Evolutionary conservation across 2,329 filamentous ascomycete genomes (phyloP).

Genomic region (Diplodia corticola): DNA sequence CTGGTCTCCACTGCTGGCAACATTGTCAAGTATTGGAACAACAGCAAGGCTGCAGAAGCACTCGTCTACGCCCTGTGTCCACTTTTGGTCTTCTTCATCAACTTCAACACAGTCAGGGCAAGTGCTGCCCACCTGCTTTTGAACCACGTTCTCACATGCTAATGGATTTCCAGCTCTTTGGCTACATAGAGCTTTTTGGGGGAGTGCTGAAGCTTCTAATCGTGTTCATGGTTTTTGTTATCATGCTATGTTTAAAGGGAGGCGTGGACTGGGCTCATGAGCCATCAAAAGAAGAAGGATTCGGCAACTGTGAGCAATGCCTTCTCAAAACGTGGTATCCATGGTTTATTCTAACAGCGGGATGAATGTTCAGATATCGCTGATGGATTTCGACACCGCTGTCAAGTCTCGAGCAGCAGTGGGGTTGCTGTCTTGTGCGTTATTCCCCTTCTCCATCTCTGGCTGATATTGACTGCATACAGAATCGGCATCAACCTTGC

Average conservation of each 20-base stretch:
- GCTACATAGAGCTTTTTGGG: conserved; percentile 19
- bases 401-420: conserved; percentile 29
- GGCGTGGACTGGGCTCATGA: neutral
- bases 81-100: conserved; percentile 16
- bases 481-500: conserved; percentile 35
- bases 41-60: conserved; percentile 3
- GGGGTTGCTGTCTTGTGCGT: conserved; percentile 33
- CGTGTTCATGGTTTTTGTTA: conserved; percentile 14
- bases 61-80: conserved; percentile 16
- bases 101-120: conserved; percentile 16
- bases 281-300: neutral
- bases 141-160: neutral
- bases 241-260: conserved; percentile 3
- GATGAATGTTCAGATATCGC: conserved; percentile 16
- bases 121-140: neutral
- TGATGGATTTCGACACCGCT: conserved; percentile 27
- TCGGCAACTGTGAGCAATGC: neutral
- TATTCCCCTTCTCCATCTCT: neutral
- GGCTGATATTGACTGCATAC: neutral
- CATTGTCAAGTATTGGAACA: conserved; percentile 33
- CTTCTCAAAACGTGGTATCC: neutral
- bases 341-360: neutral
- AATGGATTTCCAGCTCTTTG: neutral
- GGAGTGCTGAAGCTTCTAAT: conserved; percentile 17
- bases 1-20: conserved; percentile 32